Evolutionary conservation across 805 yeast genomes (phyloP).

Genomic region (Hanseniaspora lindneri): DNA sequence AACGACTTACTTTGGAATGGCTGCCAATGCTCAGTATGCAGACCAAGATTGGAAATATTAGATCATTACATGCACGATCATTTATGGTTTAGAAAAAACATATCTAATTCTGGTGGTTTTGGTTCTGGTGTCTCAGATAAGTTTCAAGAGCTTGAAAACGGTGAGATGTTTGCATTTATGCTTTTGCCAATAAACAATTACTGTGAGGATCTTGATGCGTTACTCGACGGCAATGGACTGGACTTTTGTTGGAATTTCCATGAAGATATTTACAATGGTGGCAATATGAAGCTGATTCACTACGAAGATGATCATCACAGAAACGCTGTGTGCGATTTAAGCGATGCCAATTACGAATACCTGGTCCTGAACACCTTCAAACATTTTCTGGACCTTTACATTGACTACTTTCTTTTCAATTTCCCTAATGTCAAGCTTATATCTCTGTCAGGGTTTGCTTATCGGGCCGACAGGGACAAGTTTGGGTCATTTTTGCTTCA

Average conservation of each 20-base stretch:
- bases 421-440: constrained; percentile 2
- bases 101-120: constrained; percentile 15
- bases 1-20: constrained; percentile 14
- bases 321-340: not conserved
- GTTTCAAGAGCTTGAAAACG: constrained; percentile 12
- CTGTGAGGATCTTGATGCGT: constrained; percentile 5
- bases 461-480: constrained; percentile 4
- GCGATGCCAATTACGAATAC: not conserved
- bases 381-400: constrained; percentile 10
- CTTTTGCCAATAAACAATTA: not conserved
- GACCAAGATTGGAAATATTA: not conserved
- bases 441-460: constrained; percentile 7
- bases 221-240: constrained; percentile 8
- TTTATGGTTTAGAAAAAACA: constrained; percentile 11
- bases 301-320: constrained; percentile 5
- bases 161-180: constrained; percentile 14
- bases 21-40: constrained; percentile 4
- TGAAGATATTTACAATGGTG: constrained; percentile 9
- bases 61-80: constrained; percentile 13
- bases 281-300: constrained; percentile 7
- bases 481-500: constrained; percentile 6
- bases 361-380: constrained; percentile 7
- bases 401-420: constrained; percentile 3
- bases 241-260: constrained; percentile 12
- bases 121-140: constrained; percentile 11